Evolutionary conservation across 768 basidiomycete genomes (phyloP).

Genomic region (Auriculariales sp.): DNA sequence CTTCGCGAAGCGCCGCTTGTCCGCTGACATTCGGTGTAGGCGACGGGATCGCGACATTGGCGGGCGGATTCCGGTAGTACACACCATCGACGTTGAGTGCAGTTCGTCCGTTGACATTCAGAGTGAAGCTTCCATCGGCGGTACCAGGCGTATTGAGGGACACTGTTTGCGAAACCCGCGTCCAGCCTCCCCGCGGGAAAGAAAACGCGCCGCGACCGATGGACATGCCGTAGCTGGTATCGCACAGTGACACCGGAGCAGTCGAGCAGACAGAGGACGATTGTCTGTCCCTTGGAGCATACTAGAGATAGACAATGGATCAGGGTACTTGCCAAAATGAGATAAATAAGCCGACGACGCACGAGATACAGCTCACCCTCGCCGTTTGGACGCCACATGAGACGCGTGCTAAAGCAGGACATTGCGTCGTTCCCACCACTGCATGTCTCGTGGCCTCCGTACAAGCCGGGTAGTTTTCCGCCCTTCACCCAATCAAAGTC

Average conservation of each 20-base stretch:
- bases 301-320: constrained; percentile 26
- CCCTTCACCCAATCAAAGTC: constrained; percentile 68
- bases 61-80: constrained; percentile 38
- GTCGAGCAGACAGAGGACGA: constrained; percentile 41
- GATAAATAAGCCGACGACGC: constrained; percentile 13
- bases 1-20: neutral
- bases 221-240: constrained; percentile 54
- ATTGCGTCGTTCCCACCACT: constrained; percentile 61
- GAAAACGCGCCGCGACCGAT: constrained; percentile 58
- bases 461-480: constrained; percentile 77
- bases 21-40: neutral
- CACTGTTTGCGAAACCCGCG: constrained; percentile 54
- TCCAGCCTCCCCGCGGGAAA: constrained; percentile 54
- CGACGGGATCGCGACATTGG: neutral
- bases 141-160: constrained; percentile 58
- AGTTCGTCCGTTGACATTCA: constrained; percentile 46
- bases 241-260: constrained; percentile 44
- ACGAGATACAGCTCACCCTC: constrained; percentile 66
- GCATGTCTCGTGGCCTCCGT: constrained; percentile 49
- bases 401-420: constrained; percentile 67
- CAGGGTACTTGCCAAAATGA: neutral
- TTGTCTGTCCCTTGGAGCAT: constrained; percentile 62
- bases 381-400: constrained; percentile 38
- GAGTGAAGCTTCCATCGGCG: constrained; percentile 48
- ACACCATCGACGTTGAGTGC: constrained; percentile 42